These are phyloP conservation scores for Psophocarpus tetragonolobus DNA, from an alignment of 306 rosid species.

Conservation along the genomic window DNA sequence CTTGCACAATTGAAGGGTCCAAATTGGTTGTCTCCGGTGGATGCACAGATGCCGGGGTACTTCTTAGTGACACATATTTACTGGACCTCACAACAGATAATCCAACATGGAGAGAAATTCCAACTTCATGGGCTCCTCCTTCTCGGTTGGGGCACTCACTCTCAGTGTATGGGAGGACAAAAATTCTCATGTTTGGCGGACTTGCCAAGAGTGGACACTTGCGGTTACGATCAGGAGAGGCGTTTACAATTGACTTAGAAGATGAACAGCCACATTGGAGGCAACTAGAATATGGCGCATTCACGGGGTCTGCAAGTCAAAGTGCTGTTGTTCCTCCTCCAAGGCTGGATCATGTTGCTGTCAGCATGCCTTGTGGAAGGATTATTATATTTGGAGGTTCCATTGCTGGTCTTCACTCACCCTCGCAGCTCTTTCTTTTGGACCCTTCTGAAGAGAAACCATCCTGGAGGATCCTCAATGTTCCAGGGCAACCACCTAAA, in stretches of 20 bases:
- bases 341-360: constrained; percentile 92
- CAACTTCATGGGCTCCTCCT: constrained; percentile 85
- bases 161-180: constrained; percentile 83
- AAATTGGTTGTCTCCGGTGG: constrained; percentile 96
- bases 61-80: constrained; percentile 82
- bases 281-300: constrained; percentile 72
- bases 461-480: constrained; percentile 91
- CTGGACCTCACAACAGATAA: constrained; percentile 71
- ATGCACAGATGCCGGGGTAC: constrained; percentile 88
- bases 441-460: constrained; percentile 98
- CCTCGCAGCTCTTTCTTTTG: constrained; percentile 93
- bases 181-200: constrained; percentile 96
- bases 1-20: constrained; percentile 93
- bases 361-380: constrained; percentile 99
- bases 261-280: constrained; percentile 86
- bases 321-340: constrained; percentile 90
- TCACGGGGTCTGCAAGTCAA: constrained; percentile 78
- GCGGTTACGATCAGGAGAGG: constrained; percentile 83
- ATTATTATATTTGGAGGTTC: constrained; percentile 92
- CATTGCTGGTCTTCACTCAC: constrained; percentile 92
- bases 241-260: constrained; percentile 83
- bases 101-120: constrained; percentile 93
- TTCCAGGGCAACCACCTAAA: constrained; percentile 93
- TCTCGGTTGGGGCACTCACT: constrained; percentile 94
- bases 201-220: constrained; percentile 95